phyloP scores from a whole-genome alignment of 208 protist species.

The Crithidia fasciculata region DNA sequence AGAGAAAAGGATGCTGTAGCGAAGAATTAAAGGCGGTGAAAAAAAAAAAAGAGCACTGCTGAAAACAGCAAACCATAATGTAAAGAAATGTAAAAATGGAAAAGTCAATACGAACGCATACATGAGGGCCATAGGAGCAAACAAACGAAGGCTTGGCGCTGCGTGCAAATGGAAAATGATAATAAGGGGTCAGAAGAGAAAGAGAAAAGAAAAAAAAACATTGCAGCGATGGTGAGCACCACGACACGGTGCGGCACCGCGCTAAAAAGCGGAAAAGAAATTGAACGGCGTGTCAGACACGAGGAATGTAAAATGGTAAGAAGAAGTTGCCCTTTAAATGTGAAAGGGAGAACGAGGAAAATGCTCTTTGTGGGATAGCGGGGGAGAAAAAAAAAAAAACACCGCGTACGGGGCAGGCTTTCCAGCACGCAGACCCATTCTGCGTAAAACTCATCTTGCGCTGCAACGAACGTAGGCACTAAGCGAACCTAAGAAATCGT shows the following conservation, averaged over 20 bases:
- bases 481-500: slow-evolving; percentile 17
- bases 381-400: slow-evolving; percentile 7
- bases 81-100: not conserved
- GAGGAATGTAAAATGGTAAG: too few species aligned
- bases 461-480: slow-evolving; percentile 11
- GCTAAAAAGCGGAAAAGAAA: not conserved
- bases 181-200: not conserved
- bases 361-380: not conserved
- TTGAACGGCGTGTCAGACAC: too few species aligned
- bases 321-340: not conserved
- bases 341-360: not conserved
- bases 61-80: not conserved
- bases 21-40: too few species aligned
- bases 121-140: not conserved
- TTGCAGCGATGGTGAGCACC: too few species aligned
- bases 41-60: not conserved
- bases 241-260: too few species aligned
- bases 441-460: not conserved
- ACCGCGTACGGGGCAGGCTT: not conserved
- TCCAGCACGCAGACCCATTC: not conserved
- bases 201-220: slow-evolving; percentile 11
- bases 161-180: not conserved
- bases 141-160: too few species aligned
- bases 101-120: not conserved
- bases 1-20: too few species aligned